Base-by-base conservation (phyloP, 768 basidiomycete species). In the Vishniacozyma victoriae region DNA sequence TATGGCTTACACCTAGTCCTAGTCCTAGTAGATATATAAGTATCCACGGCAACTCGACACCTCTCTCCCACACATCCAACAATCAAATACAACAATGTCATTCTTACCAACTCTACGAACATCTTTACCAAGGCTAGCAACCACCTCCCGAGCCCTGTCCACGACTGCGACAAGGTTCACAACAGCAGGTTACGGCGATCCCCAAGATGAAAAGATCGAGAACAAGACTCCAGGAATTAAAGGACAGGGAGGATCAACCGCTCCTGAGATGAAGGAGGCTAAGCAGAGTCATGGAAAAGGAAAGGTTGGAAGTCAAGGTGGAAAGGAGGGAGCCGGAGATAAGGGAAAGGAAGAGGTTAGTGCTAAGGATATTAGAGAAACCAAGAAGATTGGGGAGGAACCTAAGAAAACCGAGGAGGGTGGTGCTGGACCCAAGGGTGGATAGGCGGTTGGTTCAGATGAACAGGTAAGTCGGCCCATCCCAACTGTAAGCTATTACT, bases 321-420 rank as follows among this genome's bases (percentile, higher is more conserved):
- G 35, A 16, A 46, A 41, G 24, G 27, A 54, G 15, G 59, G 50
- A 19, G 46, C 42, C 1, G 52, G 50, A 3, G 44, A 49, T 26
- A 35, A 50, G 26, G 35, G 35, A 2, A 44, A 50, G 9, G 50
- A 43, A 16, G 24, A 54, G n/a, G 39, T 46, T 0, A 43, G 44
- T 4, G 53, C 42, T n/a, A 50, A 56, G 38, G 54, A 58, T 41
- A 52, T 60, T n/a, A 53, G 46, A 25, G 66, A 68, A 54, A 68
- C 66, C 19, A 68, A 68, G 54, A 68, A 68, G 46, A 35, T 68
- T 20, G 66, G 66, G 15, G 54, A 64, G 40, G 48, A 55, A 6
- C 62, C 65, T 4, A 64, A 64, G 62, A 54, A 68, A 45, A 52
- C 54, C 38, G 55, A 59, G 37, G 49, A 48, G n/a, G 55, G 56